Percentiles rank a stretch among this genome's conserved stretches.
Conservation (phyloP, 345 rosid genomes). For the Alliaria petiolata region DNA sequence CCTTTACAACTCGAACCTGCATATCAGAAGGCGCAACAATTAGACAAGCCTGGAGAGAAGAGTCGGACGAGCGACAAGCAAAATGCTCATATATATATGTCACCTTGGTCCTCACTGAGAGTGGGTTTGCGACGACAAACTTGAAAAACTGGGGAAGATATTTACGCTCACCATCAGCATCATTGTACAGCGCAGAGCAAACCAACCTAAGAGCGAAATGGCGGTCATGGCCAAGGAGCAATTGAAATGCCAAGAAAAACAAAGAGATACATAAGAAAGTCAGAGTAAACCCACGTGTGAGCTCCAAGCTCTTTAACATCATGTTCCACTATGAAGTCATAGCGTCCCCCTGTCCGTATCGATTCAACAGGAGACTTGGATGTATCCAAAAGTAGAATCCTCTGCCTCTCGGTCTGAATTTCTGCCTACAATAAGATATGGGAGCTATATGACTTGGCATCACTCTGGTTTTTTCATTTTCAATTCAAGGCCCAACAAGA, state of each 20-base stretch:
- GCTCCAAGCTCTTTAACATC: constrained; percentile 99
- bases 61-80: background rate
- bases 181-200: constrained; percentile 84
- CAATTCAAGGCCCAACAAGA: background rate
- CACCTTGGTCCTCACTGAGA: constrained; percentile 94
- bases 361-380: constrained; percentile 88
- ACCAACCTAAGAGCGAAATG: constrained; percentile 55
- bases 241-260: background rate
- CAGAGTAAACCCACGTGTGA: constrained; percentile 59
- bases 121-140: constrained; percentile 86
- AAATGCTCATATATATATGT: background rate
- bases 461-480: background rate
- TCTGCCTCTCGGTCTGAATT: constrained; percentile 91
- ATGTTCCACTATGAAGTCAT: constrained; percentile 94
- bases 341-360: constrained; percentile 79
- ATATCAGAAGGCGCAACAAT: constrained; percentile 17
- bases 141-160: constrained; percentile 98
- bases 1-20: constrained; percentile 97
- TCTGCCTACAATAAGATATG: constrained; percentile 72
- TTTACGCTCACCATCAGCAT: constrained; percentile 83
- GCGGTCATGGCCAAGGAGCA: background rate
- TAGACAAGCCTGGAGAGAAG: background rate
- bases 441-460: background rate
- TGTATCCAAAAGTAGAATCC: constrained; percentile 81
- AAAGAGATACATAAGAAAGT: background rate